Base-by-base conservation (phyloP, 331 rosid genomes). In the Rhamnella rubrinervis region DNA sequence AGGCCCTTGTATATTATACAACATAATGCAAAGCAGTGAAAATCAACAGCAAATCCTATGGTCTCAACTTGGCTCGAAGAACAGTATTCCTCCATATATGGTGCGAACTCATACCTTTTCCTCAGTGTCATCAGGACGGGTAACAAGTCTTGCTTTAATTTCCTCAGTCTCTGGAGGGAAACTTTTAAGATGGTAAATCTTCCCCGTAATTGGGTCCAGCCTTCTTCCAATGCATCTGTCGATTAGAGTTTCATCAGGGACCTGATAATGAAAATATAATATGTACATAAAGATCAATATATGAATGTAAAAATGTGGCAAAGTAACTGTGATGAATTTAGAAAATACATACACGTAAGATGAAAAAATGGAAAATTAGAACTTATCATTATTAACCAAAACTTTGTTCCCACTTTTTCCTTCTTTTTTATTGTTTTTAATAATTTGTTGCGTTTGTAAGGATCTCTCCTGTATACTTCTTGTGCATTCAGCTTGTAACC, bases 201-300 rank as follows among this genome's bases (percentile, higher is more conserved):
- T 93, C 73, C 88, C 85, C 4, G 95, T 93, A 72, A 74, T 88
- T 28, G 97, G 96, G 62, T 93, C 98, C 64, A 88, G 83, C 81
- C 96, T 87, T 83, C 98, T 84, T 63, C 96, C 97, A 83, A 87
- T 76, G 85, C 97, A 91, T 91, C 98, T 93, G 90, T 93, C 91
- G 89, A 91, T 84, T 85, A 93, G 96, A 89, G 82, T 87, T 84
- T 93, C 98, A 80, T 93, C 98, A 89, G 95, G 97, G 85, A 93
- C 98, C 98, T 93, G 98, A 81, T 84, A 83, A 87, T 84, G 75
- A 70, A 23, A 81, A 79, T 82, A 77, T 76, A 61, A 70, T 51
- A 65, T 9, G 59, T 41, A 52, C 49, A 73, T 63, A 69, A 79
- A 75, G 60, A 61, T 67, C 59, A 40, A 53, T 38, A 28, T 3